Base-by-base conservation (phyloP, 192 early-diverging fungal species). In the Gonapodya prolifera region DNA sequence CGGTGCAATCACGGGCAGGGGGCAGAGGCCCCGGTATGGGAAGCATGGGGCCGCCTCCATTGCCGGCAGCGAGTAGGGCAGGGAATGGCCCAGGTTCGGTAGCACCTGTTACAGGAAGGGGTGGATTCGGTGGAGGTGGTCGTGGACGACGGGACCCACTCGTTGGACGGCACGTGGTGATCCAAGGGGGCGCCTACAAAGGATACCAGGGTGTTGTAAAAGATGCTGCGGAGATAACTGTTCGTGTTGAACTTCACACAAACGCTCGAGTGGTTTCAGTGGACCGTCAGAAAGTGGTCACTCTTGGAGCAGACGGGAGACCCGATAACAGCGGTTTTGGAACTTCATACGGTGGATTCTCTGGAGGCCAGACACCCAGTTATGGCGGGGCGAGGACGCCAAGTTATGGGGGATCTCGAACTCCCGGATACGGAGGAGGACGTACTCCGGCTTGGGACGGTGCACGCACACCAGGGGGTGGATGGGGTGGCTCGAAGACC, bases 201-300 rank as follows among this genome's bases (percentile, higher is more conserved):
- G 96, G 96, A n/a, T 99, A 97, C 81, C 83, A 96, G 28, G 98
- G 98, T 28, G 95, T 98, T 75, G 94, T 96, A 34, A 97, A 97
- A 80, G 95, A 97, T 35, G 87, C 91, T 0, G 85, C 87, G 0
- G 91, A 92, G 73, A 81, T 79, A 2, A 81, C 83, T 36, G 94
- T 91, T 2, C 89, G 96, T 31, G 92, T 99, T 1, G 95, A 98
- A 82, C 86, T 99, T 31, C 96, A 98, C 83, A 97, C 96, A 32
- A 95, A 91, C 80, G 89, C 88, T 31, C 86, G 89, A 13, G 86
- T 93, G 30, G 86, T 99, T 32, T 92, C 84, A n/a, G 90, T 98
- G 0, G 89, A 91, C 30, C 90, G 89, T 77, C 86, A 88, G 35
- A 92, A 94, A 75, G 82, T 98, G n/a, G 81, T 85, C 29, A 85